Conservation (phyloP, 495 filamentous ascomycete species). For the Jackrogersella multiformis region DNA sequence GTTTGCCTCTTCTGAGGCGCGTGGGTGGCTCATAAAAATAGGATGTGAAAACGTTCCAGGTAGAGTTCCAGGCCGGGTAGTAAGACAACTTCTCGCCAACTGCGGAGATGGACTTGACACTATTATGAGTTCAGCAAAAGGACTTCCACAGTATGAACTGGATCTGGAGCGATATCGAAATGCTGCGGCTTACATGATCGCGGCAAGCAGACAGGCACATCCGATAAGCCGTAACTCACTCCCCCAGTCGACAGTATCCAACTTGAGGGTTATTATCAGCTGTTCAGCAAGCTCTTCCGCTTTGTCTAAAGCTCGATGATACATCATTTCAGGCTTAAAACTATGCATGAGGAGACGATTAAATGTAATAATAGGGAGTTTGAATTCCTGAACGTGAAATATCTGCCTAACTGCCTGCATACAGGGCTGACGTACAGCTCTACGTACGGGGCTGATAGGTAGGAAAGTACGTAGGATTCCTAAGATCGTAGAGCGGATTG, state of each 20-base stretch:
- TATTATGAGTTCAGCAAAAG: not conserved
- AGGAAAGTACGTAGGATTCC: too few relatives aligned
- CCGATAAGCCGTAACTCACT: not conserved
- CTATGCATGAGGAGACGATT: not conserved
- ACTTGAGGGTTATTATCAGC: not conserved
- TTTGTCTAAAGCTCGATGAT: not conserved
- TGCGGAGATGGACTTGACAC: not conserved
- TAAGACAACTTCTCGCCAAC: not conserved
- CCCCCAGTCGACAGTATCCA: slow-evolving; percentile 4
- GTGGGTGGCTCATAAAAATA: not conserved
- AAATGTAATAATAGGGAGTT: too few relatives aligned
- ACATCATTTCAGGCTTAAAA: not conserved
- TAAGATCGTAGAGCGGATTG: too few relatives aligned
- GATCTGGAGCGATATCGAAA: too few relatives aligned
- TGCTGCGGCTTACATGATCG: not conserved
- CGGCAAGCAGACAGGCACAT: not conserved
- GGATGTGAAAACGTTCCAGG: not conserved
- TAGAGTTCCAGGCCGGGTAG: not conserved
- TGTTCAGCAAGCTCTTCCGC: not conserved
- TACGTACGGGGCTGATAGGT: too few relatives aligned
- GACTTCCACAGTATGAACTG: not conserved
- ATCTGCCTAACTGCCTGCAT: too few relatives aligned
- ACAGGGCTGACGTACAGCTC: too few relatives aligned
- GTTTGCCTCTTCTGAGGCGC: not conserved
- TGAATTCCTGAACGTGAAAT: too few relatives aligned